These are phyloP conservation scores for Tuber calosporum DNA, from an alignment of 495 filamentous ascomycete genomes.

Conservation along the genomic window DNA sequence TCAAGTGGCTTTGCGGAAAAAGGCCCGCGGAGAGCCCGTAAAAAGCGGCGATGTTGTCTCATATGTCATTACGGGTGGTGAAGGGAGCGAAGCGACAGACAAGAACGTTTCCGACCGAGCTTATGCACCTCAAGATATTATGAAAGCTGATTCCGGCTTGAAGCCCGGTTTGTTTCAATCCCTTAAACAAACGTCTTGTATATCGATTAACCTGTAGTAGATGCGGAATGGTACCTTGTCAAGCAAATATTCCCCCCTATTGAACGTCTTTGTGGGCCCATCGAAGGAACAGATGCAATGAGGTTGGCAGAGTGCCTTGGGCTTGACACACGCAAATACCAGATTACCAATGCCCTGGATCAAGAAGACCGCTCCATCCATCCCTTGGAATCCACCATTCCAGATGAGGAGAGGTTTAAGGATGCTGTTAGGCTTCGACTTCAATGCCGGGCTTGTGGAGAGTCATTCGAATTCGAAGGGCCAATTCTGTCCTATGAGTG, in stretches of 20 bases:
- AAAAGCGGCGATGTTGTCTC: slow-evolving; percentile 91
- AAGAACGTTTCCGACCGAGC: slow-evolving; percentile 69
- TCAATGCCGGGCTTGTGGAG: slow-evolving; percentile 73
- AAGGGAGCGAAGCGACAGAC: slow-evolving; percentile 57
- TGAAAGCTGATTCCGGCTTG: slow-evolving; percentile 63
- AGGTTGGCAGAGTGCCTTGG: slow-evolving; percentile 89
- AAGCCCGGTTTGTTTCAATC: slow-evolving; percentile 46
- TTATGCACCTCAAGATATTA: slow-evolving; percentile 75
- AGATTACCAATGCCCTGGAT: slow-evolving; percentile 53
- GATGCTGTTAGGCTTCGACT: slow-evolving; percentile 66
- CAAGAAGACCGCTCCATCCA: slow-evolving; percentile 63
- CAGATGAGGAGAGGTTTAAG: slow-evolving; percentile 76
- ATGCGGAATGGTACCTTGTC: slow-evolving; percentile 79
- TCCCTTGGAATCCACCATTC: slow-evolving; percentile 87
- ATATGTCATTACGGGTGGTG: slow-evolving; percentile 81
- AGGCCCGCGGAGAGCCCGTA: slow-evolving; percentile 76
- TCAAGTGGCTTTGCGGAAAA: slow-evolving; percentile 82
- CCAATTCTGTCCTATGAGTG: slow-evolving; percentile 52
- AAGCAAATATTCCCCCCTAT: slow-evolving; percentile 99
- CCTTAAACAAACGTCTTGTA: slow-evolving; percentile 9
- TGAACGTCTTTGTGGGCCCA: slow-evolving; percentile 93
- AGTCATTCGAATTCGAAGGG: slow-evolving; percentile 65
- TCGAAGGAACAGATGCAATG: slow-evolving; percentile 78
- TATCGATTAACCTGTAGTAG: not conserved
- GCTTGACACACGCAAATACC: slow-evolving; percentile 81